Evolutionary conservation across 257 asterid genomes (phyloP).

Genomic region (Jaltomata sinuosa): DNA sequence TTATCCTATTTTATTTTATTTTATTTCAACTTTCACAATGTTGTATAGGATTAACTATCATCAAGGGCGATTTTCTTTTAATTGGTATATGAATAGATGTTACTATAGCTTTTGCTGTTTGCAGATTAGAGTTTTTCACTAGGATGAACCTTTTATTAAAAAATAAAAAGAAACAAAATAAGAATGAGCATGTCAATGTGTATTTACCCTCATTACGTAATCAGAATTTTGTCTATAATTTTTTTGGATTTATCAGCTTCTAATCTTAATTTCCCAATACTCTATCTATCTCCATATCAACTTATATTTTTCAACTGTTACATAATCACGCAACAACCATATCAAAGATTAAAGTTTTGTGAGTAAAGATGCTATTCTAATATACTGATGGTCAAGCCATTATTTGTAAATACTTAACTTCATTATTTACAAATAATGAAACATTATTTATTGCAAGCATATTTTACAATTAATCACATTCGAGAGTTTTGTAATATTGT

Average conservation of each 20-base stretch:
- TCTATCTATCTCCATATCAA: too few species aligned
- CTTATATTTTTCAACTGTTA: too few species aligned
- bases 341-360: too few species aligned
- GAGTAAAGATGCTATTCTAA: too few species aligned
- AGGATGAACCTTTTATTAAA: background rate
- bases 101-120: background rate
- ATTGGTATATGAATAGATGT: background rate
- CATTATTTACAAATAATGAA: too few species aligned
- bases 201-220: background rate
- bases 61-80: background rate
- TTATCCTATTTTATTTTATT: background rate
- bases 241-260: too few species aligned
- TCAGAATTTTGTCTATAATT: too few species aligned
- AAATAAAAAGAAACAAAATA: background rate
- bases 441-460: too few species aligned
- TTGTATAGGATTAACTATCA: background rate
- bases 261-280: too few species aligned
- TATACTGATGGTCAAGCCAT: too few species aligned
- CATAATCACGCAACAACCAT: too few species aligned
- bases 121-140: background rate
- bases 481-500: background rate
- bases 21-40: background rate
- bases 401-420: background rate
- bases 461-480: too few species aligned
- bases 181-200: background rate